These are phyloP conservation scores for Xylariales sp. DNA, from an alignment of 2,329 filamentous ascomycete genomes.

Conservation along the genomic window DNA sequence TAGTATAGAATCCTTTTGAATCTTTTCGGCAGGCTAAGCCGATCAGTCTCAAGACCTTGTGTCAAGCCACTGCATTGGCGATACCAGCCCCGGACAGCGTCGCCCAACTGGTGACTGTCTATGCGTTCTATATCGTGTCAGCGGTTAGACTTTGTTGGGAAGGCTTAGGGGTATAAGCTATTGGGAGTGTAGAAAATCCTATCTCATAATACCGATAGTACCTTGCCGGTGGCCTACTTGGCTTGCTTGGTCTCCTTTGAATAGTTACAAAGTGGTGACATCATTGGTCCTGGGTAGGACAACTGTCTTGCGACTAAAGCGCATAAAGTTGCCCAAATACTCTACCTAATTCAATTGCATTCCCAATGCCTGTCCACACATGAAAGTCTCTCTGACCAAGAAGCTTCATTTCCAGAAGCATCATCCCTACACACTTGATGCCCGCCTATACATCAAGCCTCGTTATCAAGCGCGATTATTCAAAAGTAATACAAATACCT, in stretches of 20 bases:
- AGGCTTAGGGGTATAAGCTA: background rate
- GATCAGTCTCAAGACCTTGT: background rate
- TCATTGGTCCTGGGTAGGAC: slow-evolving; percentile 15
- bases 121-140: background rate
- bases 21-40: background rate
- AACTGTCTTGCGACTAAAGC: background rate
- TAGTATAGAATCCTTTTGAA: too few species aligned
- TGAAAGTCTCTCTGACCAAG: background rate
- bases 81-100: background rate
- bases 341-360: too few species aligned
- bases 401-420: background rate
- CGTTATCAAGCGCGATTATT: background rate
- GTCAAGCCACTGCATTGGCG: background rate
- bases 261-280: slow-evolving; percentile 24
- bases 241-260: background rate
- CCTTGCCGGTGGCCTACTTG: background rate
- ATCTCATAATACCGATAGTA: background rate
- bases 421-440: background rate
- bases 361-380: background rate
- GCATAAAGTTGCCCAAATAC: background rate
- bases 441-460: too few species aligned
- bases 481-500: background rate
- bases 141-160: background rate
- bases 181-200: background rate
- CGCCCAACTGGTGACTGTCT: background rate